Evolutionary conservation across 352 stramenopile species (phyloP).

Genomic region (Phytophthora palmivora): DNA sequence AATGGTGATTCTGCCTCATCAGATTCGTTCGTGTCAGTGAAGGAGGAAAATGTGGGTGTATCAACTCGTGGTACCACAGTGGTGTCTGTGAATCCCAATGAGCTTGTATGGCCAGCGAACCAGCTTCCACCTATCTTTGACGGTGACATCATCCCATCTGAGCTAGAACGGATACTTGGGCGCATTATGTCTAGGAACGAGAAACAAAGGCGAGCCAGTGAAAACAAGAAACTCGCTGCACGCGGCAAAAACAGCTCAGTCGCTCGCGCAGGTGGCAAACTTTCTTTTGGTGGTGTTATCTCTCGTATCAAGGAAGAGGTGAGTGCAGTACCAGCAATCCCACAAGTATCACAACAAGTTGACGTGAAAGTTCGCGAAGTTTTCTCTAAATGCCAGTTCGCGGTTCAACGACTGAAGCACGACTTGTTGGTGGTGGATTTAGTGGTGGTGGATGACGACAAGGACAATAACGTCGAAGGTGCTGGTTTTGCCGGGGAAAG

Average conservation of each 20-base stretch:
- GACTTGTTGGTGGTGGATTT: constrained; percentile 87
- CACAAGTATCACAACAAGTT: constrained; percentile 33
- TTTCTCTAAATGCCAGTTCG: constrained; percentile 65
- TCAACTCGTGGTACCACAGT: constrained; percentile 66
- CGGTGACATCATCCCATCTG: constrained; percentile 78
- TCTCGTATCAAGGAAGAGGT: constrained; percentile 61
- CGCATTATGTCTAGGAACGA: constrained; percentile 65
- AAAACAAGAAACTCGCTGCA: constrained; percentile 37
- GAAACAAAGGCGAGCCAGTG: constrained; percentile 58
- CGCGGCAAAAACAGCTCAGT: constrained; percentile 49
- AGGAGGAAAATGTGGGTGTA: constrained; percentile 44
- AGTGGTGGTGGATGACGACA: constrained; percentile 19
- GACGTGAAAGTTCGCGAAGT: constrained; percentile 76
- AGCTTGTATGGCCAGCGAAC: constrained; percentile 74
- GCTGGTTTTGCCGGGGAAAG: constrained; percentile 11
- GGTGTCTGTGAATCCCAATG: constrained; percentile 89
- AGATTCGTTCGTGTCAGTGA: constrained; percentile 35
- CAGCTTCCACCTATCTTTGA: constrained; percentile 83
- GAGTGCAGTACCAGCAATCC: not conserved
- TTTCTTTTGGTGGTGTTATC: constrained; percentile 38
- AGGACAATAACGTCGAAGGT: constrained; percentile 7
- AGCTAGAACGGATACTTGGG: constrained; percentile 81
- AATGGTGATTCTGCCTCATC: constrained; percentile 12
- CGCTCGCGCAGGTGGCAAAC: constrained; percentile 57
- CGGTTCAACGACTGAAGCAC: constrained; percentile 75